Evolutionary conservation across 1,284 basidiomycete genomes (phyloP).

Genomic region (Coriolopsis trogii): DNA sequence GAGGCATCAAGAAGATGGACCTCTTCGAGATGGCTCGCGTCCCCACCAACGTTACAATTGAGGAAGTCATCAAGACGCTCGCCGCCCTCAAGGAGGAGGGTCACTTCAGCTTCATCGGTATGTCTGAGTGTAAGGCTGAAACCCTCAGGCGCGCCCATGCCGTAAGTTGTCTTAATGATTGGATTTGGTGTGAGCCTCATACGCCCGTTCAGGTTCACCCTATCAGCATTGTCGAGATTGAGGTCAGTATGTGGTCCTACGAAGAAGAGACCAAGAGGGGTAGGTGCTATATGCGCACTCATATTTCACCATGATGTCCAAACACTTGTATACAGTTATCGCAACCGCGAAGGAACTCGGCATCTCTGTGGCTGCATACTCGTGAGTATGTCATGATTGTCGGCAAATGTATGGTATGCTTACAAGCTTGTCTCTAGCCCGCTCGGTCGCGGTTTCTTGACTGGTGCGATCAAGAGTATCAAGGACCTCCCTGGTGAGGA

Average conservation of each 20-base stretch:
- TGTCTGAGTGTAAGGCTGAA: conserved; percentile 50
- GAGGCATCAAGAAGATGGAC: conserved; percentile 47
- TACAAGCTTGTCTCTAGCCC: conserved; percentile 38
- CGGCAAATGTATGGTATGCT: no score
- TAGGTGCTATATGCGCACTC: conserved; percentile 24
- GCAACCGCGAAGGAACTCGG: conserved; percentile 44
- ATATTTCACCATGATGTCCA: neutral
- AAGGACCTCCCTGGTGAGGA: conserved; percentile 47
- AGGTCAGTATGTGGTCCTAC: conserved; percentile 54
- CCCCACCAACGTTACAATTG: conserved; percentile 35
- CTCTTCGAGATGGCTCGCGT: conserved; percentile 45
- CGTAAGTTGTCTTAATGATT: neutral
- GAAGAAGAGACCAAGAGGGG: conserved; percentile 50
- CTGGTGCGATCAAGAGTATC: conserved; percentile 48
- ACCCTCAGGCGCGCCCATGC: conserved; percentile 42
- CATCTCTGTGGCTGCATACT: conserved; percentile 58
- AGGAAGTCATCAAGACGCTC: conserved; percentile 35
- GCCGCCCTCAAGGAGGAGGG: conserved; percentile 40
- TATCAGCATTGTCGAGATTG: conserved; percentile 53
- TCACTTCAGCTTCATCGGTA: conserved; percentile 47
- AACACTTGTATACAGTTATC: conserved; percentile 33
- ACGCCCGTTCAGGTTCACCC: conserved; percentile 37
- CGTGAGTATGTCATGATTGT: no score
- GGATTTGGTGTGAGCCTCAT: neutral
- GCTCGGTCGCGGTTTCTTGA: conserved; percentile 59